Percentiles rank a stretch among this genome's conserved stretches.
Conservation (phyloP, 441 rosid genomes). For the Theobroma grandiflorum region DNA sequence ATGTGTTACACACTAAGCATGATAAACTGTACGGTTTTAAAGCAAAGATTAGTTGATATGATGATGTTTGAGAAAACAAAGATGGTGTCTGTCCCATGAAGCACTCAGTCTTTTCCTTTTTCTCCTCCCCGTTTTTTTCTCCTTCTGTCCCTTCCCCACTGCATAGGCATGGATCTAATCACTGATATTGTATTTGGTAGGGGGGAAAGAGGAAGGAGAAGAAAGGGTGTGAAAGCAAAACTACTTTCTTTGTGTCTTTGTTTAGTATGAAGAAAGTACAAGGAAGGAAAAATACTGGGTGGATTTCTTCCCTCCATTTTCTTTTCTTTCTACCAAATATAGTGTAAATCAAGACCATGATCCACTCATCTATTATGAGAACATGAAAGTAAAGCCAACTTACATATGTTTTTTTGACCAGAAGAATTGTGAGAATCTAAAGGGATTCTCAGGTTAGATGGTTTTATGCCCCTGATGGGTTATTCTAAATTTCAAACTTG, state of each 20-base stretch:
- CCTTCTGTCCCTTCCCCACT: background rate
- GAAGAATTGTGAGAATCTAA: background rate
- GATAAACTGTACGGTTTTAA: background rate
- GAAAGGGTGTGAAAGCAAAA: no score
- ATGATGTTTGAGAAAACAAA: slow-evolving; percentile 19
- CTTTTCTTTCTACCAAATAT: no score
- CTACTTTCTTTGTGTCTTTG: no score
- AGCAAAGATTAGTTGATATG: background rate
- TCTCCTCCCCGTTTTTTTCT: background rate
- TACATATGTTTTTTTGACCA: background rate
- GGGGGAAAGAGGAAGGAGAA: no score
- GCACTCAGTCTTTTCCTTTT: background rate
- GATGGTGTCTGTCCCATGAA: background rate
- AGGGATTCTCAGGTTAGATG: background rate
- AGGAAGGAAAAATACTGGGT: no score
- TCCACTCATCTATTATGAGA: background rate
- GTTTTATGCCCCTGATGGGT: no score
- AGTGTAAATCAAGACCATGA: background rate
- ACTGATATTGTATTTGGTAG: no score
- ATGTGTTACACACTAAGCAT: background rate
- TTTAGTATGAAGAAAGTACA: no score
- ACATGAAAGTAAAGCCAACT: background rate
- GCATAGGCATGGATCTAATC: background rate
- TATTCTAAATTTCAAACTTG: background rate
- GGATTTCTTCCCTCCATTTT: no score